Evolutionary conservation across 306 rosid species (phyloP).

Genomic region (Cyamopsis tetragonoloba): DNA sequence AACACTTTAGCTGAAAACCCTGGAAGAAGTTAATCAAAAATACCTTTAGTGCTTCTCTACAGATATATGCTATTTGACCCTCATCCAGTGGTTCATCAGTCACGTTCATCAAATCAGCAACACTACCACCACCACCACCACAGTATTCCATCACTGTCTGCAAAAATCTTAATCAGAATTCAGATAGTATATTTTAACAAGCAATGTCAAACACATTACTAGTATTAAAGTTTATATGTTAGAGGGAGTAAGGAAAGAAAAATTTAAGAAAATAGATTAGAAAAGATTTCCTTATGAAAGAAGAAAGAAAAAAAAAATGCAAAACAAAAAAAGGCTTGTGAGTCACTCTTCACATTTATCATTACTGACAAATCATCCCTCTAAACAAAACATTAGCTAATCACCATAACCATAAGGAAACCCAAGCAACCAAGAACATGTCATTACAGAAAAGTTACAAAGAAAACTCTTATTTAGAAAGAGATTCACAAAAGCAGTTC

Average conservation of each 20-base stretch:
- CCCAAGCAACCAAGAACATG: background rate
- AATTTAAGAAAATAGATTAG: background rate
- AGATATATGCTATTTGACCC: slow-evolving; percentile 81
- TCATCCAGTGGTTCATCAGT: slow-evolving; percentile 85
- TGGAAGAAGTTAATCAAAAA: slow-evolving; percentile 5
- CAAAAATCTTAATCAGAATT: slow-evolving; percentile 37
- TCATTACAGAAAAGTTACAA: background rate
- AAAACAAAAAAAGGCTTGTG: background rate
- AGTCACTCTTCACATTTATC: background rate
- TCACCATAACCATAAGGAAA: slow-evolving; percentile 3
- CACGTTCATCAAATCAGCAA: slow-evolving; percentile 79
- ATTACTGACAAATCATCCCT: background rate
- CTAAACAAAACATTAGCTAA: background rate
- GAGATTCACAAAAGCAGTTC: background rate
- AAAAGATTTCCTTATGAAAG: background rate
- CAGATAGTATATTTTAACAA: slow-evolving; percentile 27
- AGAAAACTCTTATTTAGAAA: background rate
- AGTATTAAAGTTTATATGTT: background rate
- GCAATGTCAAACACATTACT: too few species aligned
- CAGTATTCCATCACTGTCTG: slow-evolving; percentile 99
- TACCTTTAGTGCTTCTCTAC: slow-evolving; percentile 92
- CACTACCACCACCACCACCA: slow-evolving; percentile 98
- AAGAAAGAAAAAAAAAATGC: background rate
- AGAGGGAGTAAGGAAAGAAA: background rate
- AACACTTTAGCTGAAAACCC: background rate